These are phyloP conservation scores for Symbiodinium pilosum DNA, from an alignment of 73 alveolate species.

Conservation along the genomic window DNA sequence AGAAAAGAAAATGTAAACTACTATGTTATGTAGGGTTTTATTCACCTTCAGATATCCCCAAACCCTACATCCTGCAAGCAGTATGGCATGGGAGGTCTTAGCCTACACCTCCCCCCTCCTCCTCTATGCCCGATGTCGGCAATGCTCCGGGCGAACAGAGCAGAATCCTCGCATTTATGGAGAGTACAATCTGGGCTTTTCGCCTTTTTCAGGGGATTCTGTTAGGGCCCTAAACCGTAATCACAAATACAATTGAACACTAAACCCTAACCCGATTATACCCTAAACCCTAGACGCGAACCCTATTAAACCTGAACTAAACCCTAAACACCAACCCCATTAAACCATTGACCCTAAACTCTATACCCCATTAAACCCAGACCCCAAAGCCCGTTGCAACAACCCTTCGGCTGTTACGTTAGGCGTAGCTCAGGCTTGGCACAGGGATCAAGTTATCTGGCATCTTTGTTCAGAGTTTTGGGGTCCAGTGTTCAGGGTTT, in stretches of 20 bases:
- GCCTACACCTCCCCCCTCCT: not conserved
- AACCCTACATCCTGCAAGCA: not conserved
- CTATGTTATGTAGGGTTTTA: too few species aligned
- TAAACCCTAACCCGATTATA: not conserved
- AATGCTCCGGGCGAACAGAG: not conserved
- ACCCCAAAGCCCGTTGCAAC: not conserved
- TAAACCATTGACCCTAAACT: not conserved
- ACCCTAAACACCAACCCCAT: not conserved
- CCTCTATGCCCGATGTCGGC: not conserved
- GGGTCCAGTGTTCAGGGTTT: too few species aligned
- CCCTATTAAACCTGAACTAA: not conserved
- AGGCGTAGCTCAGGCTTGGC: not conserved
- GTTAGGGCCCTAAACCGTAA: not conserved
- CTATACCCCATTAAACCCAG: not conserved
- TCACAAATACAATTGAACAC: not conserved
- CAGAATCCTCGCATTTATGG: not conserved
- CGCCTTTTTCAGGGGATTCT: too few species aligned
- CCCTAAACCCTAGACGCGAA: not conserved
- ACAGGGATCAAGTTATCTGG: not conserved
- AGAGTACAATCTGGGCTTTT: too few species aligned
- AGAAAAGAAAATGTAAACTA: too few species aligned
- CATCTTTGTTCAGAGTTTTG: not conserved
- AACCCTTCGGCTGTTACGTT: not conserved
- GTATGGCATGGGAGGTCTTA: not conserved
- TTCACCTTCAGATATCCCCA: too few species aligned